phyloP scores from a whole-genome alignment of 805 yeast species.

The Teunomyces lycoperdinae region DNA sequence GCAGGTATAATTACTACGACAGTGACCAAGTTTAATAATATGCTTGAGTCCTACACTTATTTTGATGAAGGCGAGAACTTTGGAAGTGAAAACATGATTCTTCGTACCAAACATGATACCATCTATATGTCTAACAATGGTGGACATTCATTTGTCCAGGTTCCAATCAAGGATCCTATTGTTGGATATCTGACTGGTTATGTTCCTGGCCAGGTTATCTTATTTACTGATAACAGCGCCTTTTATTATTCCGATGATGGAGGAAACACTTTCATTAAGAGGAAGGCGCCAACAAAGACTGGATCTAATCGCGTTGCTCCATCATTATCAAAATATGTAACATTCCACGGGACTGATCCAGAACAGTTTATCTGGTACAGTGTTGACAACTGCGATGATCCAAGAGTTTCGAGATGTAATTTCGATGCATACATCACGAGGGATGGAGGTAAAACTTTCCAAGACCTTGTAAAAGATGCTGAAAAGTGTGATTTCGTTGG shows the following conservation, averaged over 20 bases:
- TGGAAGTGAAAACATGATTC: conserved; percentile 47
- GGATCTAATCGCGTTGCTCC: conserved; percentile 16
- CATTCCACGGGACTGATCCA: conserved; percentile 59
- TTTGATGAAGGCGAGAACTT: conserved; percentile 46
- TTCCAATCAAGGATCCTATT: conserved; percentile 42
- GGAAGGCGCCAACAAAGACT: conserved; percentile 52
- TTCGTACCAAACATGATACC: conserved; percentile 50
- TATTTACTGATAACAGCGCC: conserved; percentile 47
- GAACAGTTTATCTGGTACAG: conserved; percentile 70
- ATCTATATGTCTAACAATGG: conserved; percentile 71
- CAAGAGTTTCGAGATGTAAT: conserved; percentile 47
- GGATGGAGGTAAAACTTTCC: conserved; percentile 67
- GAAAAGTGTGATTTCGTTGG: conserved; percentile 68
- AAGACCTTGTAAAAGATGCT: conserved; percentile 50
- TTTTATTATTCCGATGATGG: conserved; percentile 67
- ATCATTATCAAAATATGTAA: conserved; percentile 28
- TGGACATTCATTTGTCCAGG: conserved; percentile 48
- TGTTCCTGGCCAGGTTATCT: conserved; percentile 53
- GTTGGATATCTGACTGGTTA: conserved; percentile 60
- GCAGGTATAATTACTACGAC: conserved; percentile 33
- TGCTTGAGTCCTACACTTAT: conserved; percentile 55
- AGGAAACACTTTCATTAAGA: conserved; percentile 52
- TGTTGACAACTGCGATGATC: conserved; percentile 52
- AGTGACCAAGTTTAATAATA: conserved; percentile 48
- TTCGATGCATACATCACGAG: conserved; percentile 58